Evolutionary conservation across 176 grass and related monocot species (phyloP), one percentile per base, ranked within the genome.

Genomic region (Microstegium vimineum): DNA sequence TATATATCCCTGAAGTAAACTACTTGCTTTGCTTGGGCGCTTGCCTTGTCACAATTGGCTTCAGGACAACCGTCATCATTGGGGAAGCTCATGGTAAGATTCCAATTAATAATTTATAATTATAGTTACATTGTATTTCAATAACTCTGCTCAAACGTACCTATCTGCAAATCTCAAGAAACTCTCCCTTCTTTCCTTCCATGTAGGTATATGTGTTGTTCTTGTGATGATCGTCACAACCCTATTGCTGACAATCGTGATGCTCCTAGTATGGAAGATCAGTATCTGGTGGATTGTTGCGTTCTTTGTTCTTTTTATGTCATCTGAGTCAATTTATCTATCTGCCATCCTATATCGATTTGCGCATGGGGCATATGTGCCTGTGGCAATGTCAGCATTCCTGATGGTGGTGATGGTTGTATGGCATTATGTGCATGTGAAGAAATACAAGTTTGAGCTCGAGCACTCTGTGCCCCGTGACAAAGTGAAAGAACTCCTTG

Each of bases 1-100:
- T 91, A n/a, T 91, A 82, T 5, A 82, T 88, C 17, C 90, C 90
- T 4, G 90, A 92, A 71, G 67, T 92, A 3, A 92, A 92, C 68
- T 83, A 70, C 46, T 18, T 73, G 15, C 75, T 92, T 5, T 86
- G 85, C 74, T 18, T 86, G 47, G 79, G 64, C 0, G 85, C 78
- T 40, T 75, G 87, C 27, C 54, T 83, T 16, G 89, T 90, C 1
- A 87, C 89, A 22, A 45, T 79, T 4, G 11, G 37, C 59, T 89
- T 89, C 76, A 69, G 71, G 77, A 89, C 74, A 20, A 92, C 90
- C 2, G 62, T 61, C 3, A 56, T 89, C 23, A 86, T 86, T 20
- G 90, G 79, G 32, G 88, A 92, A 65, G 82, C 90, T 23, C 88
- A 86, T 16, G 86, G 90, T 92, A 86, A 45, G 25, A 49, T 28